Evolutionary conservation across 2,329 filamentous ascomycete genomes (phyloP).

Genomic region (Aspergillus phoenicis): DNA sequence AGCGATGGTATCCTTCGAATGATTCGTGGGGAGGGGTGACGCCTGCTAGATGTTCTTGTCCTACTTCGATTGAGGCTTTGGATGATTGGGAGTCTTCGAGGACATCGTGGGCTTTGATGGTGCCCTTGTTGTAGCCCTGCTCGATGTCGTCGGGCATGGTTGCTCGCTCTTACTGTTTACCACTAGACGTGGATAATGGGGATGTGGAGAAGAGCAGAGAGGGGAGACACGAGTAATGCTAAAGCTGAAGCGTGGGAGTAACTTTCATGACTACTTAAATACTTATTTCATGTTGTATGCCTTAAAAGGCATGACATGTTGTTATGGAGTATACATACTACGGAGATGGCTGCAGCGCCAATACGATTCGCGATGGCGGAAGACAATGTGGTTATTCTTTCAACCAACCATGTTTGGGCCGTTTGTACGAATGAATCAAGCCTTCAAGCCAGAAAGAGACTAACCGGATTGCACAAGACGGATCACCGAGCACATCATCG

Average conservation of each 20-base stretch:
- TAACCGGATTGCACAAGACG: conserved; percentile 24
- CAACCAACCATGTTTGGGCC: conserved; percentile 8
- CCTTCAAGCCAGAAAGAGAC: conserved; percentile 15
- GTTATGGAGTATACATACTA: not conserved
- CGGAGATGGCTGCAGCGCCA: not conserved
- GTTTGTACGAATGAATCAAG: not conserved
- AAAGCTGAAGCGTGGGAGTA: not conserved
- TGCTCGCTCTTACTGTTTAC: not conserved
- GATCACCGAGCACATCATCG: conserved; percentile 30
- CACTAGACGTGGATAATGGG: not conserved
- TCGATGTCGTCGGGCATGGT: conserved; percentile 26
- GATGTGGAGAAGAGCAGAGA: not conserved
- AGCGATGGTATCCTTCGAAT: conserved; percentile 31
- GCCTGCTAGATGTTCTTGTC: conserved; percentile 30
- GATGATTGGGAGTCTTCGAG: conserved; percentile 16
- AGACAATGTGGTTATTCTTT: not conserved
- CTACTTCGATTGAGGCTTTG: conserved; percentile 21
- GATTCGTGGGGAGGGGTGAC: conserved; percentile 34
- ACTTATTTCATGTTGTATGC: conserved; percentile 9
- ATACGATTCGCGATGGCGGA: conserved; percentile 13
- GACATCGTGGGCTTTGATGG: not conserved
- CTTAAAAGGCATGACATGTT: not conserved
- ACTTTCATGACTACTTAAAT: not conserved
- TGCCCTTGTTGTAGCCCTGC: conserved; percentile 19
- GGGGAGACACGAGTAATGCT: no score